Percentiles rank a stretch among this genome's conserved stretches.
Conservation (phyloP, 2,329 filamentous ascomycete genomes). For the Metarhizium album region DNA sequence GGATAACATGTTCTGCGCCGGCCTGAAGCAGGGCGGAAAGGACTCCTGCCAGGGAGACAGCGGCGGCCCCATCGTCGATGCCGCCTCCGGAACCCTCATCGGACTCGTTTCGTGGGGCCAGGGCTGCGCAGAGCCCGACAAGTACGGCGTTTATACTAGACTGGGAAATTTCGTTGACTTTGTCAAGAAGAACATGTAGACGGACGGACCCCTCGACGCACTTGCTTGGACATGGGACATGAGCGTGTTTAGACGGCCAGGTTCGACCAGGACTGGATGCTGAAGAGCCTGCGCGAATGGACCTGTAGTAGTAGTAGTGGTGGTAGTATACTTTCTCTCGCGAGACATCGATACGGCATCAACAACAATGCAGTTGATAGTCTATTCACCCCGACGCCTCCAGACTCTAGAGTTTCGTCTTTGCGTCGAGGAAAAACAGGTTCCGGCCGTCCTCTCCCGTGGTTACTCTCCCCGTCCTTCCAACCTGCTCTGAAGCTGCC, state of each 20-base stretch:
- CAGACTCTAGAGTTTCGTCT: slow-evolving; percentile 7
- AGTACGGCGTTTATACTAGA: background rate
- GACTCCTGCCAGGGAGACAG: background rate
- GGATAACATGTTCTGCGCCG: background rate
- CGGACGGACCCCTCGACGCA: no score
- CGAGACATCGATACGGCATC: no score
- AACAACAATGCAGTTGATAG: background rate
- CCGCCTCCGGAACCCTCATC: background rate
- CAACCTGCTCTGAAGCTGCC: slow-evolving; percentile 10
- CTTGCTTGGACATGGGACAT: no score
- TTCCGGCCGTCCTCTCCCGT: slow-evolving; percentile 8
- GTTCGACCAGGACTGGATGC: no score
- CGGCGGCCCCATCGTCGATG: background rate
- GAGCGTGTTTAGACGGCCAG: no score
- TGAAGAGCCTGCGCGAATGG: no score
- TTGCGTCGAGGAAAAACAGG: slow-evolving; percentile 10
- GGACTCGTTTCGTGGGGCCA: background rate
- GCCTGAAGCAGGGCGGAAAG: background rate
- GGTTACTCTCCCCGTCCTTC: slow-evolving; percentile 8
- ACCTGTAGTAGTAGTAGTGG: no score
- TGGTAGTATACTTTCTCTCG: no score
- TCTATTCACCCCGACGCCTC: background rate
- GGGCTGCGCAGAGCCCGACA: background rate
- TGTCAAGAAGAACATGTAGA: background rate
- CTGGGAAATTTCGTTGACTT: background rate